Base-by-base conservation (phyloP, 345 rosid species). In the Citrus mangshanensis region DNA sequence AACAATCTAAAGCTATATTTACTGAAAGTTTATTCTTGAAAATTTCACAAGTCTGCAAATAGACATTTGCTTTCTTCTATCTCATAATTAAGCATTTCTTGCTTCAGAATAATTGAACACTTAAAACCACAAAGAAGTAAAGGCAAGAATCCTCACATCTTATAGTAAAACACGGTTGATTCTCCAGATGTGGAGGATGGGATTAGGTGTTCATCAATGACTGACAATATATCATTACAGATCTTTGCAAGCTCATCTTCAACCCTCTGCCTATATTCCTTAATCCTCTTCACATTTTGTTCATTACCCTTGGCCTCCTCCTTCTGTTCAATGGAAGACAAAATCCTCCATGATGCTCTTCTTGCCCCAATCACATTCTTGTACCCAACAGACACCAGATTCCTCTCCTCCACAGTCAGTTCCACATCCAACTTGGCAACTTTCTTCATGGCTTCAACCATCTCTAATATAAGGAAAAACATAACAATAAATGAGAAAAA, bases 291-390 rank as follows among this genome's bases (percentile, higher is more conserved):
- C 67, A 78, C 93, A 78, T 94, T 88, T 35, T 86, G 89, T 51
- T 94, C 95, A 21, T 91, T 89, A 32, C 98, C 95, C 78, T 82
- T 91, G 25, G 89, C 78, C 76, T 88, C 97, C 87, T 94, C 98
- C 87, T 90, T 92, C 88, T 92, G 95, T 67, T 94, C 97, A 8
- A 94, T 89, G 64, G 93, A 91, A 70, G 97, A 93, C 46, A 94
- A 81, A 69, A 88, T 89, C 80, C 91, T 64, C 91, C 95, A 91
- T 0, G 95, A 91, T 40, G 93, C 94, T 83, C 97, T 92, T 78
- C 97, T 90, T 19, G 93, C 87, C 42, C 98, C 97, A 76, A 92
- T 94, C 72, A 94, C 94, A 77, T 94, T 94, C 84, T 92, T 94
- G 83, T 94, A 94, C 3, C 95, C 98, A 34, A 92, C 98, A 22